Evolutionary conservation across 2,329 filamentous ascomycete species (phyloP).

Genomic region (Tolypocladium pustulatum): DNA sequence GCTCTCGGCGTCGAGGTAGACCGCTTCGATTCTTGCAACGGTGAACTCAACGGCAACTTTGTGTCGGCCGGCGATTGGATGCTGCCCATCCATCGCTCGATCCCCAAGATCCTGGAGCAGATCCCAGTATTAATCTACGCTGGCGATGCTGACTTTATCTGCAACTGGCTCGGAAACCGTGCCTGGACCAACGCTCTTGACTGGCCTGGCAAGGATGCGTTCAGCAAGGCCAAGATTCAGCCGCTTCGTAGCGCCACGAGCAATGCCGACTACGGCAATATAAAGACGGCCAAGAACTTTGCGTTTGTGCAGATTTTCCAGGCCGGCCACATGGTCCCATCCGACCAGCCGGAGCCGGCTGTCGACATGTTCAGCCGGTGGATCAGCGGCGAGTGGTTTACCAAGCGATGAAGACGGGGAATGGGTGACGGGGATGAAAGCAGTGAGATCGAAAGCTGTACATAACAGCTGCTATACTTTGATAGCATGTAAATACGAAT

Average conservation of each 20-base stretch:
- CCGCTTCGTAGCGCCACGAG: constrained; percentile 50
- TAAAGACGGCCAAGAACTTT: constrained; percentile 87
- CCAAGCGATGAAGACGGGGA: background rate
- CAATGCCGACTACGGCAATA: constrained; percentile 47
- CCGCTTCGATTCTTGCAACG: constrained; percentile 90
- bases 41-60: constrained; percentile 96
- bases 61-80: constrained; percentile 83
- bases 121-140: constrained; percentile 94
- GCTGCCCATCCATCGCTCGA: constrained; percentile 86
- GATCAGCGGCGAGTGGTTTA: constrained; percentile 33
- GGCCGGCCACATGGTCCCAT: constrained; percentile 93
- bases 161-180: constrained; percentile 98
- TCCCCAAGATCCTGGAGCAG: constrained; percentile 75
- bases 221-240: constrained; percentile 58
- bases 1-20: constrained; percentile 82
- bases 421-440: background rate
- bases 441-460: background rate
- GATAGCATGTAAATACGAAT: background rate
- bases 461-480: background rate
- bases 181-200: constrained; percentile 89
- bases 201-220: constrained; percentile 78
- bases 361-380: constrained; percentile 92
- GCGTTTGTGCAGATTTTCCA: constrained; percentile 83
- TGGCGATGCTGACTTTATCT: constrained; percentile 77
- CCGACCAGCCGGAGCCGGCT: constrained; percentile 82